Evolutionary conservation across 805 yeast genomes (phyloP).

Genomic region (Schizosaccharomyces octosporus): DNA sequence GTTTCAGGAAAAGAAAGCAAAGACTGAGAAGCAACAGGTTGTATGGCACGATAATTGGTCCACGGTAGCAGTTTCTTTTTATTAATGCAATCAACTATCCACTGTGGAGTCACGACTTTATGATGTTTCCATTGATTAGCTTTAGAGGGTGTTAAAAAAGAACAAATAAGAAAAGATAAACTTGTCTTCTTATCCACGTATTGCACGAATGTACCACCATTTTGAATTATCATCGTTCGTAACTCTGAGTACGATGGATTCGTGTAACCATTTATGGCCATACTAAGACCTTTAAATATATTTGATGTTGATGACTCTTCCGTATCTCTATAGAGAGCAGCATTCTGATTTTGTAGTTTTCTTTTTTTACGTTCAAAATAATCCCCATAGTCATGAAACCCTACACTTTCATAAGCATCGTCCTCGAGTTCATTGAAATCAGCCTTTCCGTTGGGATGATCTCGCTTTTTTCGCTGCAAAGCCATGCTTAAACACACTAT

Average conservation of each 20-base stretch:
- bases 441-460: neutral
- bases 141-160: conserved; percentile 43
- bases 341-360: conserved; percentile 39
- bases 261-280: conserved; percentile 61
- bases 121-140: conserved; percentile 35
- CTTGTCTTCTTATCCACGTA: conserved; percentile 43
- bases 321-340: conserved; percentile 6
- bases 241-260: conserved; percentile 51
- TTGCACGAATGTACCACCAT: conserved; percentile 62
- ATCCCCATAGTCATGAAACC: conserved; percentile 41
- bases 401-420: conserved; percentile 4
- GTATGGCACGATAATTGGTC: conserved; percentile 35
- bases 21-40: conserved; percentile 30
- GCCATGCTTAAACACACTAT: neutral
- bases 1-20: neutral
- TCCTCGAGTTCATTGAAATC: neutral
- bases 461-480: neutral
- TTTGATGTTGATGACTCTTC: conserved; percentile 13
- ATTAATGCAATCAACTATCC: conserved; percentile 49
- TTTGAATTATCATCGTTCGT: conserved; percentile 40
- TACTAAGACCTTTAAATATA: conserved; percentile 36
- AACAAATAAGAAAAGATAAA: conserved; percentile 70
- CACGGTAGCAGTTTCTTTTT: conserved; percentile 31
- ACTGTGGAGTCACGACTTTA: conserved; percentile 56
- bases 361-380: conserved; percentile 36